Percentiles rank a stretch among this genome's conserved stretches.
phyloP scores from a whole-genome alignment of 2,329 filamentous ascomycete species.

The Thermothelomyces thermophilus region DNA sequence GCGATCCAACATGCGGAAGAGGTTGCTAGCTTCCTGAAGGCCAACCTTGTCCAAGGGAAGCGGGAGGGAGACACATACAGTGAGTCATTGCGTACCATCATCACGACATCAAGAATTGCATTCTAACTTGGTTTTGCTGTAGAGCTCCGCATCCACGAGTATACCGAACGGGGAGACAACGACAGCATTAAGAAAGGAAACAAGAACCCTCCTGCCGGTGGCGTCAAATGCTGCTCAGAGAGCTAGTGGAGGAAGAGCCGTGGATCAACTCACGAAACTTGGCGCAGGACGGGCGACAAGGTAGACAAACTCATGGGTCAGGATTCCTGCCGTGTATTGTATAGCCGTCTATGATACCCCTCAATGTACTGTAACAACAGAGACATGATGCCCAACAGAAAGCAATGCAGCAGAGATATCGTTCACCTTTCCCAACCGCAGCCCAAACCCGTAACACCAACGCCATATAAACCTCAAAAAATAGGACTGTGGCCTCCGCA shows the following conservation, averaged over 20 bases:
- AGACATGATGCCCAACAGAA: constrained; percentile 15
- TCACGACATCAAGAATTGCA: not conserved
- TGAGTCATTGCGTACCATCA: constrained; percentile 5
- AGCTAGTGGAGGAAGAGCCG: constrained; percentile 12
- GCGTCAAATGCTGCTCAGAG: constrained; percentile 28
- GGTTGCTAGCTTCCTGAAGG: constrained; percentile 68
- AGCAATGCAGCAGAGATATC: constrained; percentile 15
- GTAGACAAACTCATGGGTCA: constrained; percentile 8
- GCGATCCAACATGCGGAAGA: constrained; percentile 75
- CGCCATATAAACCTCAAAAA: constrained; percentile 26
- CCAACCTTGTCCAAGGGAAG: constrained; percentile 84
- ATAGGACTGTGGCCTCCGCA: constrained; percentile 4
- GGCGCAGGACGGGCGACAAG: constrained; percentile 1
- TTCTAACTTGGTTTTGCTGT: constrained; percentile 3
- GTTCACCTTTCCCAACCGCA: not conserved
- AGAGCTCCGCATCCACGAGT: constrained; percentile 84
- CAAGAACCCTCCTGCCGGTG: constrained; percentile 29
- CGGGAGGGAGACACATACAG: constrained; percentile 24
- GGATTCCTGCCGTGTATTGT: constrained; percentile 20
- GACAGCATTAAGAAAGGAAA: constrained; percentile 70
- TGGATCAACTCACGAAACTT: not conserved
- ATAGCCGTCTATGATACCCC: constrained; percentile 26
- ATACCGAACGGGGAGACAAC: constrained; percentile 90
- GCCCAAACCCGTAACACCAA: constrained; percentile 12
- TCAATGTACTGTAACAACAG: constrained; percentile 12